Conservation (phyloP, 805 yeast genomes). For the Suhomyces sp. region DNA sequence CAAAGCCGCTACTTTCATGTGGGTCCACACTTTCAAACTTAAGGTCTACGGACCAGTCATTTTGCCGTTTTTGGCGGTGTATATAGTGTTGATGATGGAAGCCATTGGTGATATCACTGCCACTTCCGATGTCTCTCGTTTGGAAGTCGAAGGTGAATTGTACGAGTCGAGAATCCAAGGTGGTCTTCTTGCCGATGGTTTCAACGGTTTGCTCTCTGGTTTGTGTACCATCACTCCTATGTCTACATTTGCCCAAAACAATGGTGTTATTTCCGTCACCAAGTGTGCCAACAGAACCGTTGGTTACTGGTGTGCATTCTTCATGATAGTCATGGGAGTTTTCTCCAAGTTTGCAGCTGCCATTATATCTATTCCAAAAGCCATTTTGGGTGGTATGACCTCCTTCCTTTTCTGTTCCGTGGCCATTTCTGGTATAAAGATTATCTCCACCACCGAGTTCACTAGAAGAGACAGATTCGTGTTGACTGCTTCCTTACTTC, state of each 20-base stretch:
- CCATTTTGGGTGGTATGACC: constrained; percentile 83
- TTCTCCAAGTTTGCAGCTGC: constrained; percentile 54
- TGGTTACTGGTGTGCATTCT: constrained; percentile 80
- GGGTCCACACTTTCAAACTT: constrained; percentile 83
- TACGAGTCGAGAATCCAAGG: constrained; percentile 90
- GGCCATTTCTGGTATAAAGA: constrained; percentile 69
- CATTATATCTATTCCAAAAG: constrained; percentile 73
- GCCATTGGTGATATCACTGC: constrained; percentile 95
- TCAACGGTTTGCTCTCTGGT: constrained; percentile 74
- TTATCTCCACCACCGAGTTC: constrained; percentile 59
- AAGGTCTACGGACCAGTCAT: constrained; percentile 81
- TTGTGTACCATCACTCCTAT: constrained; percentile 83
- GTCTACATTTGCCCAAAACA: constrained; percentile 92
- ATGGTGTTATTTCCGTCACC: constrained; percentile 90
- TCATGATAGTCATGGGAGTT: constrained; percentile 80
- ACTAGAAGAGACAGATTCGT: constrained; percentile 74
- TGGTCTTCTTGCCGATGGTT: constrained; percentile 86
- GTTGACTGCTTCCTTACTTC: constrained; percentile 59
- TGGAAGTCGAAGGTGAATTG: constrained; percentile 75
- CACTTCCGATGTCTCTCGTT: constrained; percentile 84
- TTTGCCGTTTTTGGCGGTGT: constrained; percentile 80
- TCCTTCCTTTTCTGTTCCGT: constrained; percentile 73
- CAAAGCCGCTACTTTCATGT: constrained; percentile 78
- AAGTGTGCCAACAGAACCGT: constrained; percentile 84
- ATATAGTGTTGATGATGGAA: constrained; percentile 82